Conservation (phyloP, 2,329 filamentous ascomycete species). For the Exophiala sp. region DNA sequence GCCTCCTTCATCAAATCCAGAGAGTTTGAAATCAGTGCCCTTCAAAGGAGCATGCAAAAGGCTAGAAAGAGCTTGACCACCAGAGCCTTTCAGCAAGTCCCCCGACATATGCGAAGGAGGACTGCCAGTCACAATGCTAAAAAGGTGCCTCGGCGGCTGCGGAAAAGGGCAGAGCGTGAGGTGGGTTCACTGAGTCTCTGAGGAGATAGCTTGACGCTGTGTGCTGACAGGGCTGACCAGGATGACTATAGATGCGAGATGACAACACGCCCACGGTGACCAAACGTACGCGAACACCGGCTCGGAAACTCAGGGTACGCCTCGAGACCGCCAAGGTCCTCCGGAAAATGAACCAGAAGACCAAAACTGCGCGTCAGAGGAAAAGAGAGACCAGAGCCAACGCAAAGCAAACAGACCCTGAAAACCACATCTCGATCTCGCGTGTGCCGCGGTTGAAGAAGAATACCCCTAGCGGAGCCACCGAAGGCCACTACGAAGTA, state of each 20-base stretch:
- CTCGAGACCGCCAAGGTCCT: slow-evolving; percentile 70
- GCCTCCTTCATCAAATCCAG: slow-evolving; percentile 77
- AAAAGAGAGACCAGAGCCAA: slow-evolving; percentile 34
- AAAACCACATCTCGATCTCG: slow-evolving; percentile 25
- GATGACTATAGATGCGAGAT: slow-evolving; percentile 60
- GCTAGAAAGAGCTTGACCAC: slow-evolving; percentile 60
- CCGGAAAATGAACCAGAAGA: slow-evolving; percentile 52
- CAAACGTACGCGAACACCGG: slow-evolving; percentile 44
- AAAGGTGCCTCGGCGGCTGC: slow-evolving; percentile 72
- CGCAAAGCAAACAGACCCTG: slow-evolving; percentile 26
- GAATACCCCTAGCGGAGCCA: slow-evolving; percentile 61
- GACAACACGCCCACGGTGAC: slow-evolving; percentile 85
- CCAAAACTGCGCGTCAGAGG: slow-evolving; percentile 43
- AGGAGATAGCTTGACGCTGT: neutral
- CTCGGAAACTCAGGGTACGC: slow-evolving; percentile 47
- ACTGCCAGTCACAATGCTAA: slow-evolving; percentile 95
- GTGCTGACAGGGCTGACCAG: slow-evolving; percentile 26
- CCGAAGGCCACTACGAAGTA: slow-evolving; percentile 62
- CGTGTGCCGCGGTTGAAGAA: slow-evolving; percentile 61
- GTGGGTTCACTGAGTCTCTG: slow-evolving; percentile 31
- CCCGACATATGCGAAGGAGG: slow-evolving; percentile 72
- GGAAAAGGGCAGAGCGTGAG: slow-evolving; percentile 61
- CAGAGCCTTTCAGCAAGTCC: slow-evolving; percentile 86
- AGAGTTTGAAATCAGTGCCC: slow-evolving; percentile 79
- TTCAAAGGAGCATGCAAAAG: slow-evolving; percentile 74